These are phyloP conservation scores for Chlorella variabilis DNA, from an alignment of 163 green algal genomes.

Conservation along the genomic window DNA sequence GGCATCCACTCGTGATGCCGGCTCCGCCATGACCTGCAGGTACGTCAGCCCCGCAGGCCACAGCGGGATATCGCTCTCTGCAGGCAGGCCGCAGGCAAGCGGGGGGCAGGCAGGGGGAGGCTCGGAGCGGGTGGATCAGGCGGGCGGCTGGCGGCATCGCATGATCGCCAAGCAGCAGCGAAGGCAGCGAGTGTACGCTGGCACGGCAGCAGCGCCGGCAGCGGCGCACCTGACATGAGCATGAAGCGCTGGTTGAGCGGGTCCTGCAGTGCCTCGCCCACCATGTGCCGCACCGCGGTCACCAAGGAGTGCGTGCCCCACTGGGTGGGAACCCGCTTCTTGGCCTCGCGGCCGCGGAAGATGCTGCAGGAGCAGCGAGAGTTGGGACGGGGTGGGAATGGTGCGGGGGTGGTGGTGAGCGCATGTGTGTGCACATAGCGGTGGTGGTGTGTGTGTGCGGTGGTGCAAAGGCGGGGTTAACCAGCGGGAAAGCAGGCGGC, in stretches of 20 bases:
- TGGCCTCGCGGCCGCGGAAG: slow-evolving; percentile 40
- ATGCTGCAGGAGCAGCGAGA: slow-evolving; percentile 25
- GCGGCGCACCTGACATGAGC: slow-evolving; percentile 47
- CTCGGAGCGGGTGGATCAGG: no score
- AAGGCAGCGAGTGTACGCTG: background rate
- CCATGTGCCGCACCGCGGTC: slow-evolving; percentile 47
- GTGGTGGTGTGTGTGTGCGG: no score
- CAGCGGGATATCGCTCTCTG: slow-evolving; percentile 45
- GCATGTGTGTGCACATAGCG: no score
- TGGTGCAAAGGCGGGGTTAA: no score
- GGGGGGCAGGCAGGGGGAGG: background rate
- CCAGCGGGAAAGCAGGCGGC: no score
- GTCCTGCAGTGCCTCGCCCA: slow-evolving; percentile 48
- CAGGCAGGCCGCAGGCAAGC: background rate
- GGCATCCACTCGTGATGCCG: slow-evolving; percentile 40
- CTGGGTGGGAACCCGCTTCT: slow-evolving; percentile 33
- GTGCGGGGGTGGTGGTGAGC: background rate
- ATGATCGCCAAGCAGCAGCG: background rate
- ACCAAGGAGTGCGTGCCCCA: slow-evolving; percentile 54
- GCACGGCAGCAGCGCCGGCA: background rate
- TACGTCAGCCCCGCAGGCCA: slow-evolving; percentile 48
- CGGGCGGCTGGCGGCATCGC: background rate
- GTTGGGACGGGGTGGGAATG: no score
- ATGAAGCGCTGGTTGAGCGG: slow-evolving; percentile 58
- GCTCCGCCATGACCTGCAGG: slow-evolving; percentile 49